Percentiles rank a stretch among this genome's conserved stretches.
phyloP scores from a whole-genome alignment of 2,329 filamentous ascomycete genomes.

The Phyllachora maydis region DNA sequence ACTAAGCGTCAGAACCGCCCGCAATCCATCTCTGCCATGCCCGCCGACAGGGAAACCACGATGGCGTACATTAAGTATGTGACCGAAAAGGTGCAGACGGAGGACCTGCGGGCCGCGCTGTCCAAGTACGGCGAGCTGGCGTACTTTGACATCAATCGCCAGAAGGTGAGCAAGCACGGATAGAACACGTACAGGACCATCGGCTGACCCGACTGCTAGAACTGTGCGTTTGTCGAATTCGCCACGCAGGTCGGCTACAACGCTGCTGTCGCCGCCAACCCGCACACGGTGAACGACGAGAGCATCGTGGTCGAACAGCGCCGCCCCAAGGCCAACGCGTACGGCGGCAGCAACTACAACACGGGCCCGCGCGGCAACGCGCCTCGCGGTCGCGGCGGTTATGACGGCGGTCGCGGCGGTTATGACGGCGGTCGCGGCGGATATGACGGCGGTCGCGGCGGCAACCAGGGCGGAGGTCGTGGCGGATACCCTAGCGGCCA shows the following conservation, averaged over 20 bases:
- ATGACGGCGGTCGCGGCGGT: conserved; percentile 24
- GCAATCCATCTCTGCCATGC: conserved; percentile 37
- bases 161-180: conserved; percentile 42
- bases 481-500: conserved; percentile 52
- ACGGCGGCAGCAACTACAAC: conserved; percentile 47
- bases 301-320: conserved; percentile 78
- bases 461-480: conserved; percentile 38
- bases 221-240: conserved; percentile 94
- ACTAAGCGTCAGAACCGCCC: conserved; percentile 67
- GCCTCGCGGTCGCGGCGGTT: no score
- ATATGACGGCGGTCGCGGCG: conserved; percentile 35
- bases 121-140: conserved; percentile 50
- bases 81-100: conserved; percentile 64
- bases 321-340: conserved; percentile 51
- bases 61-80: conserved; percentile 94
- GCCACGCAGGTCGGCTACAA: conserved; percentile 62
- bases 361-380: no score
- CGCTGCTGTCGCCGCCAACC: conserved; percentile 66
- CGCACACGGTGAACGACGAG: conserved; percentile 66
- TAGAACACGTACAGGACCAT: neutral
- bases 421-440: conserved; percentile 38
- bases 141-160: conserved; percentile 59
- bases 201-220: conserved; percentile 28
- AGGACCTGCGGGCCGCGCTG: conserved; percentile 50
- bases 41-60: conserved; percentile 52